Evolutionary conservation across 192 early-diverging fungal species (phyloP), one percentile per base, ranked within the genome.

Genomic region (Phycomyces blakesleeanus): DNA sequence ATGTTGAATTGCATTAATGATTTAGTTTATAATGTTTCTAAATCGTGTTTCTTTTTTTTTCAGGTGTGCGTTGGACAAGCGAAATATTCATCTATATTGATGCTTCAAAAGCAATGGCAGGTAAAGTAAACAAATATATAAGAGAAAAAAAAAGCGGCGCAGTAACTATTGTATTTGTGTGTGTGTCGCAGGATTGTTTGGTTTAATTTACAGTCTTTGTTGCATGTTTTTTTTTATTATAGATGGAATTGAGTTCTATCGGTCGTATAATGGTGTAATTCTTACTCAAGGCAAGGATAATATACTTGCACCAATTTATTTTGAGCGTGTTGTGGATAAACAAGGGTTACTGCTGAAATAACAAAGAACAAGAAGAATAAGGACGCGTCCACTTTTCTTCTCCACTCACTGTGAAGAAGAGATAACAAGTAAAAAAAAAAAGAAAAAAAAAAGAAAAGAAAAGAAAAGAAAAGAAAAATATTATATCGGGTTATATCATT

Each of bases 61-160:
- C 37, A 67, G 87, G 89, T 4, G 93, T 98, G 88, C 73, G 94
- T 16, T 57, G 38, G 11, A 69, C 73, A 9, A 83, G 86, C 41
- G 70, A 90, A 55, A 76, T 91, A 0, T 85, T 89, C 55, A 94
- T 98, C 41, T 89, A 92, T 55, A 85, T 96, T n/a, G 84, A 96
- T 65, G 69, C 78, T 24, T 49, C 29, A 29, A 79, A 76, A 63
- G 95, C 95, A 0, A 75, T 92, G 58, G 34, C 62, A 64, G 88
- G 87, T 90, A 68, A 72, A 25, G 10, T n/a, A n/a, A n/a, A n/a
- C n/a, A n/a, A n/a, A n/a, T n/a, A n/a, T n/a, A n/a, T n/a, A n/a
- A n/a, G n/a, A n/a, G n/a, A 26, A 49, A 44, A 44, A 40, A 29
- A 55, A 2, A 15, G 47, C 0, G 26, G 6, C 12, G 41, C 12